These are phyloP conservation scores for Pinguiococcus pyrenoidosus DNA, from an alignment of 108 stramenopile genomes.

Conservation along the genomic window DNA sequence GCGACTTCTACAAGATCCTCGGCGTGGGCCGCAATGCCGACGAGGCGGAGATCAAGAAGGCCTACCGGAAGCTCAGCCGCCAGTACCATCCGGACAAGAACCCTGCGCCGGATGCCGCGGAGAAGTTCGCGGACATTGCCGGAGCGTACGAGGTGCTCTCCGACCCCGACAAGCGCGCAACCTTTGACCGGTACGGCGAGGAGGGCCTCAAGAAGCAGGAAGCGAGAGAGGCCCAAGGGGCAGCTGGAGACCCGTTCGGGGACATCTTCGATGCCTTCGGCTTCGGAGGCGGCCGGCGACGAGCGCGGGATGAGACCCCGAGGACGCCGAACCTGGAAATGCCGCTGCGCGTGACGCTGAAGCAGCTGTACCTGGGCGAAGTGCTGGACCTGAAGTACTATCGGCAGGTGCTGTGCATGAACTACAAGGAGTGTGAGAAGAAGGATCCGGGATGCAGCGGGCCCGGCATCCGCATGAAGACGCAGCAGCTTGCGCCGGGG, in stretches of 20 bases:
- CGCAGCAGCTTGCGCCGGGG: slow-evolving; percentile 38
- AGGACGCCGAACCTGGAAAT: slow-evolving; percentile 65
- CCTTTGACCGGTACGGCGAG: slow-evolving; percentile 39
- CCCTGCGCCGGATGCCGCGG: slow-evolving; percentile 32
- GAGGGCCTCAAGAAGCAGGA: slow-evolving; percentile 38
- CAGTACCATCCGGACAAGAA: slow-evolving; percentile 95
- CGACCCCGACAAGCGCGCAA: slow-evolving; percentile 39
- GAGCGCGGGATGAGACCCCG: slow-evolving; percentile 54
- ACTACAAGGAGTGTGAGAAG: slow-evolving; percentile 43
- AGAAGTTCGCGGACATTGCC: slow-evolving; percentile 38
- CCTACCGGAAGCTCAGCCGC: slow-evolving; percentile 77
- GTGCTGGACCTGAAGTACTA: slow-evolving; percentile 74
- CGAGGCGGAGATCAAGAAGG: slow-evolving; percentile 48
- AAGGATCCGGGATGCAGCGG: slow-evolving; percentile 22
- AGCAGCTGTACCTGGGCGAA: slow-evolving; percentile 79
- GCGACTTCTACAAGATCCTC: slow-evolving; percentile 23
- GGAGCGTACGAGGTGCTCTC: slow-evolving; percentile 45
- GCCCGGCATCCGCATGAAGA: slow-evolving; percentile 18
- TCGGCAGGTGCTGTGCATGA: slow-evolving; percentile 73
- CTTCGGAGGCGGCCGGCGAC: slow-evolving; percentile 47
- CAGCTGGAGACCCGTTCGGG: slow-evolving; percentile 20
- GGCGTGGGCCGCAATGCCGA: slow-evolving; percentile 15
- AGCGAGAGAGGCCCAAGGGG: slow-evolving; percentile 16
- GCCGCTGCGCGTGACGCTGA: slow-evolving; percentile 70
- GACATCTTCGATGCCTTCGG: slow-evolving; percentile 26